These are phyloP conservation scores for Sporisorium sorghi DNA, from an alignment of 1,284 basidiomycete species.

Conservation along the genomic window DNA sequence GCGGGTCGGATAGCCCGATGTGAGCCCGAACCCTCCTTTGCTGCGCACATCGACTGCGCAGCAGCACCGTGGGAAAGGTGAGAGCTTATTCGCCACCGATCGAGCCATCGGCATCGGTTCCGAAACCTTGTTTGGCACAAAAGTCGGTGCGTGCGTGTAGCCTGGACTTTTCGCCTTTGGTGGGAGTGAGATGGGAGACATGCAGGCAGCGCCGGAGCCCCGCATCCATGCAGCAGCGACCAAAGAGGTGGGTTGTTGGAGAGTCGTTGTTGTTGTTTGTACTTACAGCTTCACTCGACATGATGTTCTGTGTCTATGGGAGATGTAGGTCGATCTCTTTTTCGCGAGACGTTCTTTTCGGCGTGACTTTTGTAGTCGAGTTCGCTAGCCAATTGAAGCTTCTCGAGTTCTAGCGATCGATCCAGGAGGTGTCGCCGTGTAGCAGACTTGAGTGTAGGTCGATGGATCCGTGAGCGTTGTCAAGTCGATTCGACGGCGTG, in stretches of 20 bases:
- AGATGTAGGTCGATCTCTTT: not conserved
- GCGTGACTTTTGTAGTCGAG: not conserved
- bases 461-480: not conserved
- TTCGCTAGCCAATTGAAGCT: too few relatives aligned
- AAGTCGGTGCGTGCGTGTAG: too few relatives aligned
- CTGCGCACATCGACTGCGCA: not conserved
- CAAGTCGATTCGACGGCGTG: not conserved
- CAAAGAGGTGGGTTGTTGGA: not conserved
- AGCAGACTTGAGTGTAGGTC: too few relatives aligned
- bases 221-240: slow-evolving; percentile 10
- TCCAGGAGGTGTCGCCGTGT: not conserved
- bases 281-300: slow-evolving; percentile 30
- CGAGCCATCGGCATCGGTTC: not conserved
- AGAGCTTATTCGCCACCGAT: not conserved
- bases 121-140: not conserved
- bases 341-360: too few relatives aligned
- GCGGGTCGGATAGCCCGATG: not conserved
- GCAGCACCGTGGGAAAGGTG: not conserved
- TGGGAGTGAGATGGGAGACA: not conserved
- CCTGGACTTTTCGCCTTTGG: too few relatives aligned
- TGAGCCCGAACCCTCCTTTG: not conserved
- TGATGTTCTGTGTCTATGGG: slow-evolving; percentile 10
- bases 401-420: not conserved
- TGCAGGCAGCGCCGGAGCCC: slow-evolving; percentile 6
- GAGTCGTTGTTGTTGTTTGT: not conserved